phyloP scores from a whole-genome alignment of 495 filamentous ascomycete genomes.

The Penicillium steckii region DNA sequence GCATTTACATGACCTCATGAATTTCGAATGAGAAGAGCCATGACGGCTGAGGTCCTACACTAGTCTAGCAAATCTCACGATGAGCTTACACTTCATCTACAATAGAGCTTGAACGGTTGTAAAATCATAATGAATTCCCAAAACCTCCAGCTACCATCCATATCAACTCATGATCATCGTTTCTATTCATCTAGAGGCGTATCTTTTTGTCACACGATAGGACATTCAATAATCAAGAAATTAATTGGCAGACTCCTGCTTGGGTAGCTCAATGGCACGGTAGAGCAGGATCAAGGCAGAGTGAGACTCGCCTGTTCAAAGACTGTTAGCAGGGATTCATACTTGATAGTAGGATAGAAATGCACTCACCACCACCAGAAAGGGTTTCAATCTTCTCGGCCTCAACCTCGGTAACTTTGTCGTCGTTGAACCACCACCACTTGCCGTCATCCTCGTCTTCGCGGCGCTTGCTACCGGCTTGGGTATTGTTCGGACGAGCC shows the following conservation, averaged over 20 bases:
- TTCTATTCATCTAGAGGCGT: constrained; percentile 30
- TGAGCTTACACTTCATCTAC: background rate
- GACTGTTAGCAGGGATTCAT: constrained; percentile 15
- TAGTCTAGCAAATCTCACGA: too few relatives aligned
- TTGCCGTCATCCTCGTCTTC: constrained; percentile 88
- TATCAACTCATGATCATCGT: constrained; percentile 11
- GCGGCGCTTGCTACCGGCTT: constrained; percentile 62
- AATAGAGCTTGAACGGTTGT: background rate
- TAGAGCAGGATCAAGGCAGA: constrained; percentile 93
- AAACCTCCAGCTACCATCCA: background rate
- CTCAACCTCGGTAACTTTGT: constrained; percentile 92
- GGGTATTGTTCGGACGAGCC: constrained; percentile 53
- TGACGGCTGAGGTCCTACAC: too few relatives aligned
- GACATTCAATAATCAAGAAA: constrained; percentile 1
- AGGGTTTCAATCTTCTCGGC: constrained; percentile 87
- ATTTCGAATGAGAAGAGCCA: too few relatives aligned
- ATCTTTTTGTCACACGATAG: constrained; percentile 3
- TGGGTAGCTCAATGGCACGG: constrained; percentile 70
- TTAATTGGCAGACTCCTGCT: constrained; percentile 34
- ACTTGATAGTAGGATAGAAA: background rate
- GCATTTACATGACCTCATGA: too few relatives aligned
- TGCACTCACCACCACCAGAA: constrained; percentile 75
- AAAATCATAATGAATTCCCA: background rate
- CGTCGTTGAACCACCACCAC: constrained; percentile 99
- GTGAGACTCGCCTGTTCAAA: constrained; percentile 74